phyloP scores from a whole-genome alignment of 192 early-diverging fungal genomes.

The Coemansia sp. region DNA sequence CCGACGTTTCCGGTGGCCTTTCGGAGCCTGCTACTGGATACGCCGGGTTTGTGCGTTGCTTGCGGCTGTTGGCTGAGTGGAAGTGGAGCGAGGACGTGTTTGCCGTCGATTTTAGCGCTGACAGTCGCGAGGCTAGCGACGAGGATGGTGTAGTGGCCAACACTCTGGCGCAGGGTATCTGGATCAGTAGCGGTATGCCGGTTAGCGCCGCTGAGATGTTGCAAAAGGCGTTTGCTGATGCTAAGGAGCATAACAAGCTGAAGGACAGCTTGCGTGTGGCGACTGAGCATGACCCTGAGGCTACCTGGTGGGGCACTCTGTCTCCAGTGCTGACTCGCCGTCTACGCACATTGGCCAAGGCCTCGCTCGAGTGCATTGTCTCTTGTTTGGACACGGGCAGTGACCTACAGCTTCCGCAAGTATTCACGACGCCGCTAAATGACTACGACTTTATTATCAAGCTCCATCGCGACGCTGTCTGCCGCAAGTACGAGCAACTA shows the following conservation, averaged over 20 bases:
- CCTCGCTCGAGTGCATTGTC: constrained; percentile 63
- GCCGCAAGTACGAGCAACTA: constrained; percentile 64
- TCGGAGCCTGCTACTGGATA: constrained; percentile 65
- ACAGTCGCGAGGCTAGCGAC: constrained; percentile 48
- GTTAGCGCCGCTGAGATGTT: constrained; percentile 14
- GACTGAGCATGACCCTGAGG: constrained; percentile 39
- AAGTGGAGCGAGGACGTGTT: constrained; percentile 78
- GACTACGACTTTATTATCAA: constrained; percentile 81
- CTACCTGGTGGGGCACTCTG: constrained; percentile 37
- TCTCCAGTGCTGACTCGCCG: constrained; percentile 41
- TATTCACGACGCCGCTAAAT: constrained; percentile 80
- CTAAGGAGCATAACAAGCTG: constrained; percentile 40
- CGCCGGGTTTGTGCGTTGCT: constrained; percentile 75
- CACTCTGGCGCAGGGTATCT: constrained; percentile 15
- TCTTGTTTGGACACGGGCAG: constrained; percentile 15
- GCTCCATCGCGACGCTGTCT: constrained; percentile 58
- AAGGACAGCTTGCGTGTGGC: constrained; percentile 29
- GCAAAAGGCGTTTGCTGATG: constrained; percentile 59
- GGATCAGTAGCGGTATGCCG: constrained; percentile 25
- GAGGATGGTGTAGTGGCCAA: not conserved
- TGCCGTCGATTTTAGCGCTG: constrained; percentile 77
- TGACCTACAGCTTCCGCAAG: constrained; percentile 46
- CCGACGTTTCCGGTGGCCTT: constrained; percentile 58
- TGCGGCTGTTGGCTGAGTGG: constrained; percentile 74
- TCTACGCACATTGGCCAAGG: constrained; percentile 66